These are phyloP conservation scores for Nicotiana tabacum DNA, from an alignment of 257 asterid species.

Conservation along the genomic window DNA sequence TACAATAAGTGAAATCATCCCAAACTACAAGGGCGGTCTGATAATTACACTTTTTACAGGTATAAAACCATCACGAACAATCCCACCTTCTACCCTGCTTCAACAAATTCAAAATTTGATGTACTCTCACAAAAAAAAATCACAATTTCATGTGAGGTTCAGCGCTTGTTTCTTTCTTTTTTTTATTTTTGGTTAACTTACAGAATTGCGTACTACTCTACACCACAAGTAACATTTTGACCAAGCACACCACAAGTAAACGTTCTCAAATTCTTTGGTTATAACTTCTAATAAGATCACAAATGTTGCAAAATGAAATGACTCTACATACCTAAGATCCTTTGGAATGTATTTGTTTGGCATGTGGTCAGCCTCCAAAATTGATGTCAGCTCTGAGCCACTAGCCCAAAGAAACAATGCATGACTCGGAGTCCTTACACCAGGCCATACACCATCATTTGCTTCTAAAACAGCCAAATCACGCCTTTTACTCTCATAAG, in stretches of 20 bases:
- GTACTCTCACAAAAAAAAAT: too few species aligned
- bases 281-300: background rate
- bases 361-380: conserved; percentile 93
- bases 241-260: background rate
- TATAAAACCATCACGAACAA: too few species aligned
- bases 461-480: conserved; percentile 91
- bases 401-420: conserved; percentile 96
- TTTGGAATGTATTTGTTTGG: conserved; percentile 88
- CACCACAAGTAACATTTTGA: background rate
- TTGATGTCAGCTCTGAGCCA: conserved; percentile 86
- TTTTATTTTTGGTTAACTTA: background rate
- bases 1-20: background rate
- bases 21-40: background rate
- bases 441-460: conserved; percentile 91
- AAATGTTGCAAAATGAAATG: background rate
- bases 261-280: background rate
- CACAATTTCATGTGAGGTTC: background rate
- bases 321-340: conserved; percentile 60
- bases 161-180: background rate
- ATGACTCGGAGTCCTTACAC: conserved; percentile 85
- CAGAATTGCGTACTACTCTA: background rate
- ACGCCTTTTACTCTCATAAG: conserved; percentile 76
- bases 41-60: too few species aligned
- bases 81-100: too few species aligned
- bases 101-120: too few species aligned